These are phyloP conservation scores for Trichoderma semiorbis DNA, from an alignment of 2,329 filamentous ascomycete genomes.

Conservation along the genomic window DNA sequence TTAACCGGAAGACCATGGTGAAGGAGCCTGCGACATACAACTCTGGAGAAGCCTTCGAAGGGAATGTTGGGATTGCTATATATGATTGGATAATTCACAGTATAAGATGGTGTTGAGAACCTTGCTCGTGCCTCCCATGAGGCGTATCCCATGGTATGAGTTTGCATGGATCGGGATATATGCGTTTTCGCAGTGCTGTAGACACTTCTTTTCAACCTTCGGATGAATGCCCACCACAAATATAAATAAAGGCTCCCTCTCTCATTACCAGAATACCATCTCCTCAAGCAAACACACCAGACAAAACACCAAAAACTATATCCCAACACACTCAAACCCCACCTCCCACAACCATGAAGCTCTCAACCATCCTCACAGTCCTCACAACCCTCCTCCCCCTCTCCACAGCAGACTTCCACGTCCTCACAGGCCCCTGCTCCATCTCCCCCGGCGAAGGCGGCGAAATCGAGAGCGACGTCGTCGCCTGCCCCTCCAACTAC, in stretches of 20 bases:
- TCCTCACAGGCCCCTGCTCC: background rate
- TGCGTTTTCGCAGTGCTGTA: background rate
- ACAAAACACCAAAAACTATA: background rate
- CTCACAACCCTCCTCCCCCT: background rate
- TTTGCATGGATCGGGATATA: background rate
- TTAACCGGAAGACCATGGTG: background rate
- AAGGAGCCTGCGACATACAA: background rate
- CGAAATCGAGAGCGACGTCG: background rate
- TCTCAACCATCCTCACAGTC: background rate
- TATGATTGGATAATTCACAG: background rate
- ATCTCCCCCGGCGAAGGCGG: background rate
- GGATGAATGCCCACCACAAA: background rate
- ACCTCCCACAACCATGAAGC: background rate
- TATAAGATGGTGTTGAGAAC: background rate
- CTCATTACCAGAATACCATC: background rate
- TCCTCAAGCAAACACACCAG: background rate
- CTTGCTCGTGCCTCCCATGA: background rate
- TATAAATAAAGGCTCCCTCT: background rate
- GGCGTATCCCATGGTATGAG: background rate
- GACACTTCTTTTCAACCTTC: background rate
- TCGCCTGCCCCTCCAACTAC: conserved; percentile 2
- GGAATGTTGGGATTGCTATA: background rate
- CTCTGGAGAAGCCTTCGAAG: rapidly evolving
- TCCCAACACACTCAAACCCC: background rate
- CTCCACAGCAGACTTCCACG: background rate